phyloP scores from a whole-genome alignment of 495 filamentous ascomycete genomes.

The Daldinia bambusicola region DNA sequence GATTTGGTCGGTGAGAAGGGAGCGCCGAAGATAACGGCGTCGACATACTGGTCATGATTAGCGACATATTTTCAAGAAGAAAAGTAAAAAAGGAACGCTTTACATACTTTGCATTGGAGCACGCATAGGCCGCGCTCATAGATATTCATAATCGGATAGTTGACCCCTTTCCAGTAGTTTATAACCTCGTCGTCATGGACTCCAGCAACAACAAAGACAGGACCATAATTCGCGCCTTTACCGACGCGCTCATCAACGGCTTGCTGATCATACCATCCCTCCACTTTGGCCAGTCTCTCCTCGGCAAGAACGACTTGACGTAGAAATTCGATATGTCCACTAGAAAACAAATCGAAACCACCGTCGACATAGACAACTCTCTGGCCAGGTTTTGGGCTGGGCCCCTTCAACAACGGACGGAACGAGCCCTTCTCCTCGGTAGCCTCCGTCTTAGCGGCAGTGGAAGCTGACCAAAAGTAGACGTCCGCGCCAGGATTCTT shows the following conservation, averaged over 20 bases:
- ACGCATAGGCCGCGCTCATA: conserved; percentile 96
- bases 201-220: conserved; percentile 87
- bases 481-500: conserved; percentile 77
- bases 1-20: conserved; percentile 81
- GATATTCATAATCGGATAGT: conserved; percentile 99
- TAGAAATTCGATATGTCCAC: conserved; percentile 95
- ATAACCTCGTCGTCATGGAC: conserved; percentile 95
- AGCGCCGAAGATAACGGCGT: conserved; percentile 86
- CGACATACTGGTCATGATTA: conserved; percentile 72
- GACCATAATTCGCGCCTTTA: conserved; percentile 77
- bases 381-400: conserved; percentile 75
- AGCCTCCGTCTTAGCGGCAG: conserved; percentile 61
- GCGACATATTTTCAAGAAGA: conserved; percentile 8
- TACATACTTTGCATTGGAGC: conserved; percentile 84
- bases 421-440: conserved; percentile 67
- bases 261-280: conserved; percentile 78
- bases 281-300: conserved; percentile 68
- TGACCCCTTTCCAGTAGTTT: conserved; percentile 94
- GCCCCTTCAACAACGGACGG: conserved; percentile 71
- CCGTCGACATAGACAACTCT: conserved; percentile 94
- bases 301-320: conserved; percentile 76
- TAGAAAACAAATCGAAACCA: conserved; percentile 96
- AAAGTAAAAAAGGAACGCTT: conserved; percentile 6
- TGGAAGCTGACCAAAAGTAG: conserved; percentile 75
- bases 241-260: conserved; percentile 68